Base-by-base conservation (phyloP, 371 early-diverging fungal genomes). In the Mucor circinelloides region DNA sequence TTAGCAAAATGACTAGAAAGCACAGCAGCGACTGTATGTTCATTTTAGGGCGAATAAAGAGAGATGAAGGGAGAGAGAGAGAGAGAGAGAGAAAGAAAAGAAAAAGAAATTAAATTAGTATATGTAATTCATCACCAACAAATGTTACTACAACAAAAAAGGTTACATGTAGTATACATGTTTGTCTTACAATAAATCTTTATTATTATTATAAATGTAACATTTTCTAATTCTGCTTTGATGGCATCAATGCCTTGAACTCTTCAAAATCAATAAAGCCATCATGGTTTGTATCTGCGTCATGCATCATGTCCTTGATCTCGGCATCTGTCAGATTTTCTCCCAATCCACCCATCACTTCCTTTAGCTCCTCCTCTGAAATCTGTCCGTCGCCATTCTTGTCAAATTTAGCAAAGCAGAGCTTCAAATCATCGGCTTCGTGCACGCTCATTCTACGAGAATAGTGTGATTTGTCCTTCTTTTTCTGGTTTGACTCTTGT, bases 261-360 rank as follows among this genome's bases (percentile, higher is more conserved):
- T 87, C 89, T 12, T 80, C 77, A 67, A 85, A 82, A 52, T 83
- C 81, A 65, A 87, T 78, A 60, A 74, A 85, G 4, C 91, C 92
- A 71, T 92, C 91, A 2, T 87, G 87, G 67, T 93, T 90, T 32
- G 81, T 74, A 72, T 93, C 94, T 6, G 91, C 93, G 69, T 92
- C 93, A 17, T 86, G 84, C 71, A 94, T 93, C 94, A 94, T 93
- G 61, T 91, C 93, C 59, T 86, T 86, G 28, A 95, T 72, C 64
- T 94, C 94, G 63, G 90, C 85, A 36, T 89, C 87, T 9, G 86
- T 88, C 65, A 94, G 65, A 30, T 83, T 77, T 64, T 93, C 91
- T 4, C 91, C 93, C 3, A 93, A 74, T 58, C 90, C 89, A 10
- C 76, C 72, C 44, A 93, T 90, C 21, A 93, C 89, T 12, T 91